phyloP scores from a whole-genome alignment of 345 rosid genomes.

The Populus simonii region DNA sequence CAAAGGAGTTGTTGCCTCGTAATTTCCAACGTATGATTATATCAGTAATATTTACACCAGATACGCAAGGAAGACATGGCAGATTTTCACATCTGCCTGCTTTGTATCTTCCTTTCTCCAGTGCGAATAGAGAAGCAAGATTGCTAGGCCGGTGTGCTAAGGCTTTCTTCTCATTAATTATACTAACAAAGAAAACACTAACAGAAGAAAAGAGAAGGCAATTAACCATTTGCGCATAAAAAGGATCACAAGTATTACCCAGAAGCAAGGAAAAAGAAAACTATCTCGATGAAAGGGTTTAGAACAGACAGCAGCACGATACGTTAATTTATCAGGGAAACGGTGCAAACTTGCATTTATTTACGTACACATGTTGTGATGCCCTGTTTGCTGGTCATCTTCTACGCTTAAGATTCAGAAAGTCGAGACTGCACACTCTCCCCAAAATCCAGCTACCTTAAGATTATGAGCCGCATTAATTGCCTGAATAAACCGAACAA shows the following conservation, averaged over 20 bases:
- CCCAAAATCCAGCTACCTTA: not conserved
- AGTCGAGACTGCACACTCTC: not conserved
- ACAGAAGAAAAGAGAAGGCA: not conserved
- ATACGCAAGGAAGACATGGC: no score
- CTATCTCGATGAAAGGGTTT: not conserved
- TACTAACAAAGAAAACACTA: not conserved
- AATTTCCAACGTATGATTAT: no score
- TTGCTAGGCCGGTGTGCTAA: not conserved
- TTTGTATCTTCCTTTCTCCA: not conserved
- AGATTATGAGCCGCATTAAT: not conserved
- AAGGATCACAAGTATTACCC: not conserved
- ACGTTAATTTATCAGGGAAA: not conserved
- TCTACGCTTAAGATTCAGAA: not conserved
- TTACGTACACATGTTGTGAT: constrained; percentile 1
- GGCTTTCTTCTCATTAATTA: not conserved
- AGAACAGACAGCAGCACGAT: not conserved
- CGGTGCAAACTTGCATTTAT: constrained; percentile 14
- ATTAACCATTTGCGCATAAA: not conserved
- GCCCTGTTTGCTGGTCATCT: not conserved
- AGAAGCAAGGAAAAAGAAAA: not conserved
- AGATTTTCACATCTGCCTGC: not conserved
- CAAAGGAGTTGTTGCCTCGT: no score
- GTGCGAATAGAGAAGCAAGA: not conserved
- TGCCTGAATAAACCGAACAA: not conserved
- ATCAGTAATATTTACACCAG: no score